Conservation (phyloP, 2,329 filamentous ascomycete genomes). For the Fusarium sp. region DNA sequence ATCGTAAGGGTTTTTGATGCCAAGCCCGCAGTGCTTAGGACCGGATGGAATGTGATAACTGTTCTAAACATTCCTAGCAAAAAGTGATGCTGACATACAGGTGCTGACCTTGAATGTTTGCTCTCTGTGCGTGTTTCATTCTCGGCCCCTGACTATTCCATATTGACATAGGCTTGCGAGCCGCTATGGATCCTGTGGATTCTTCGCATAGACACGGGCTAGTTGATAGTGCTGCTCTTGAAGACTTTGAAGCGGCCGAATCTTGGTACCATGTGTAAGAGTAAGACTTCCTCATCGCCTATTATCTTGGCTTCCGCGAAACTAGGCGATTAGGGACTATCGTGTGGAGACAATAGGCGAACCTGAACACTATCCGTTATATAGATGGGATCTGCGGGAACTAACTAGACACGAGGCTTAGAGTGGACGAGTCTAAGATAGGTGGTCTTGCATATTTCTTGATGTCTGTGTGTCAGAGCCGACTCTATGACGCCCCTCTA, state of each 20-base stretch:
- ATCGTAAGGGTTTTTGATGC: not conserved
- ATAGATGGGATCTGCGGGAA: not conserved
- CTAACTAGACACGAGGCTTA: slow-evolving; percentile 8
- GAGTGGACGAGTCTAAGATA: not conserved
- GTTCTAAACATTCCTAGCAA: not conserved
- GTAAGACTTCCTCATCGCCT: not conserved
- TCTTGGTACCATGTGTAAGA: not conserved
- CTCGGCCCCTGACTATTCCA: slow-evolving; percentile 10
- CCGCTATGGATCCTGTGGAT: not conserved
- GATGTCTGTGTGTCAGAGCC: not conserved
- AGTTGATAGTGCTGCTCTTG: not conserved
- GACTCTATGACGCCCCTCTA: not conserved
- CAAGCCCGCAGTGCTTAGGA: not conserved
- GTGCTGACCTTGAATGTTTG: not conserved
- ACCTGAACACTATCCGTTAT: not conserved
- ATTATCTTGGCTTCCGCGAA: not conserved
- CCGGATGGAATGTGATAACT: not conserved
- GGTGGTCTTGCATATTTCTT: not conserved
- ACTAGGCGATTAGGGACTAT: slow-evolving; percentile 5
- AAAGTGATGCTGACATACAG: not conserved
- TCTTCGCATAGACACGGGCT: not conserved
- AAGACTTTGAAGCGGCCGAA: not conserved
- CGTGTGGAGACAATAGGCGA: not conserved
- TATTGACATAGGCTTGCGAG: slow-evolving; percentile 12
- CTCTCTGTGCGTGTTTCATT: slow-evolving; percentile 1